Conservation (phyloP, 2,329 filamentous ascomycete species). For the Scedosporium boydii region DNA sequence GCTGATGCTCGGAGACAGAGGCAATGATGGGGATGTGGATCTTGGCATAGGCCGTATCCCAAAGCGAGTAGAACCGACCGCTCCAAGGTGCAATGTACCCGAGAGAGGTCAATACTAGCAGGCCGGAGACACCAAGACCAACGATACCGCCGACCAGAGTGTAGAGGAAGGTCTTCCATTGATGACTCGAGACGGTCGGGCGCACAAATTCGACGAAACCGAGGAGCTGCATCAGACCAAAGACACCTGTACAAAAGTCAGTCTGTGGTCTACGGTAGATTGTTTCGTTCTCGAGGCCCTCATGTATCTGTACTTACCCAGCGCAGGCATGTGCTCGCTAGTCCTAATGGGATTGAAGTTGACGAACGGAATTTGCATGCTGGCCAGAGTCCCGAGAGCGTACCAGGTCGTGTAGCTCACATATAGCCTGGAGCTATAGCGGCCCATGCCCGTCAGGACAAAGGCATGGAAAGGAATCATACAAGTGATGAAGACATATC, state of each 20-base stretch:
- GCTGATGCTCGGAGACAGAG: slow-evolving; percentile 98
- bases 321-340: slow-evolving; percentile 95
- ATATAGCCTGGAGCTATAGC: slow-evolving; percentile 89
- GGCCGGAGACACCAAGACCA: slow-evolving; percentile 57
- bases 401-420: slow-evolving; percentile 99
- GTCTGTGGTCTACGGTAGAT: not conserved
- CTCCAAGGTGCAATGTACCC: slow-evolving; percentile 96
- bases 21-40: slow-evolving; percentile 99
- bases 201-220: slow-evolving; percentile 88
- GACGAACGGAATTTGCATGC: slow-evolving; percentile 99
- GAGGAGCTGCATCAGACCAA: slow-evolving; percentile 88
- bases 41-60: slow-evolving; percentile 98
- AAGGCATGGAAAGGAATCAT: slow-evolving; percentile 90
- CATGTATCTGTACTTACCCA: slow-evolving; percentile 49
- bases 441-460: slow-evolving; percentile 90
- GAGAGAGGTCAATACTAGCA: slow-evolving; percentile 80
- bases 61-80: slow-evolving; percentile 97
- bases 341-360: slow-evolving; percentile 94
- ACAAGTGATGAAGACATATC: slow-evolving; percentile 99
- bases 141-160: slow-evolving; percentile 68
- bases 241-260: slow-evolving; percentile 55
- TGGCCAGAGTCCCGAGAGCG: slow-evolving; percentile 85
- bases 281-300: not conserved
- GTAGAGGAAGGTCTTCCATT: slow-evolving; percentile 85
- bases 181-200: slow-evolving; percentile 77